Base-by-base conservation (phyloP, 2,329 filamentous ascomycete species). In the Talaromyces sp. region DNA sequence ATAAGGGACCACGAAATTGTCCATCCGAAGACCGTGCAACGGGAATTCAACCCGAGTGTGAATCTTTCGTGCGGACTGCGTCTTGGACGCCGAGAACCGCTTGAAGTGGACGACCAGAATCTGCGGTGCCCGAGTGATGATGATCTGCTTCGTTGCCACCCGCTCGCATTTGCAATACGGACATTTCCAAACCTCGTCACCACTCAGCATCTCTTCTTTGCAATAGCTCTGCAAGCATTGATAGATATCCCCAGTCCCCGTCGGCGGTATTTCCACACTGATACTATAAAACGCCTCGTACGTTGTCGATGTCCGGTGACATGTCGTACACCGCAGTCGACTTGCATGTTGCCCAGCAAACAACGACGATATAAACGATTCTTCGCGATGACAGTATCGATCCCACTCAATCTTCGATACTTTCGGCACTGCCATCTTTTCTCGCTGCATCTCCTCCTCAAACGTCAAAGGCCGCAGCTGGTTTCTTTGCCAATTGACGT, bases 91-190 rank as follows among this genome's bases (percentile, higher is more conserved):
- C 14, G 81, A 82, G 72, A 89, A 89, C 4, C 87, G 86, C 69
- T 90, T 89, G 74, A 96, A 86, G 64, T 88, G 86, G 19, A 96
- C 78, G 59, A 92, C 89, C 8, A 97, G 80, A 60, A 92, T 86
- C 57, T 90, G 86, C 0, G 93, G 92, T 29, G 92, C 85, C 8
- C 91, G 86, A 9, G 89, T 92, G 61, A 96, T 84, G 54, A 86
- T 88, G 61, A 89, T 85, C 63, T 86, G 86, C 69, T 90, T 90
- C 32, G 83, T 86, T 5, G 86, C 89, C 63, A 85, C 84, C 24
- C 87, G 83, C 58, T 84, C 84, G 61, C 81, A 82, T 64, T 88
- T 87, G 79, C 91, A 96, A 56, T 84, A 81, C 55, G 91, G 88
- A 73, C 91, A 96, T 62, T 84, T 83, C 86, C 86, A 89, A 5